Evolutionary conservation across 176 grass and related monocot species (phyloP), one percentile per base, ranked within the genome.

Genomic region (Tuctoria greenei): DNA sequence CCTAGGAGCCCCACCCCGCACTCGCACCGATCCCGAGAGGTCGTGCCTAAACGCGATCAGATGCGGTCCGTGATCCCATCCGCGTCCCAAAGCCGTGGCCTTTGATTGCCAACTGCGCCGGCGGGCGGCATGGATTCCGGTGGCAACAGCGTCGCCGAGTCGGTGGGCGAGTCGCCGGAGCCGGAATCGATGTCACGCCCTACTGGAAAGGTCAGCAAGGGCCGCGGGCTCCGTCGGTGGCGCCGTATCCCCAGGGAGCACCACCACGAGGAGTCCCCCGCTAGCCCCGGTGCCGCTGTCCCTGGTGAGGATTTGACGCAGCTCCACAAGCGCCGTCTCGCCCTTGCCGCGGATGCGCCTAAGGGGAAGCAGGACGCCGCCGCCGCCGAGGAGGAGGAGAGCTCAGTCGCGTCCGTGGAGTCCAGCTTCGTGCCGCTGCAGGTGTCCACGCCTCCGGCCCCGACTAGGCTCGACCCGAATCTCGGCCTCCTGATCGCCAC

Each of bases 361-460:
- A 83, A 76, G 69, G 80, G 83, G 58, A 87, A 90, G 64, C 23
- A 89, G 31, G 79, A 80, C 18, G 77, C 66, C 1, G 72, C 59
- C 9, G 78, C 23, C 2, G 88, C 88, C 2, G 31, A 31, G 31
- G 31, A 31, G 67, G 87, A 79, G 51, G 86, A 89, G 61, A 90
- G 88, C 71, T 90, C 88, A 20, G 83, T 87, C 61, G 86, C 93
- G 39, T 97, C 93, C 7, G 81, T 93, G 14, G 81, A 85, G 65
- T 97, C 93, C 52, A 85, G 75, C 76, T 80, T 71, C 71, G 4
- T 62, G 57, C 71, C 71, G 6, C 72, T 44, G 37, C 77, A 81
- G 37, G 71, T 27, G 47, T 57, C 61, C n/a, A 73, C 84, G 2
- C 8, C 85, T 57, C 66, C 86, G 45, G 61, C 35, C 16, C 76